A percentile compares a stretch with the other conserved stretches of the same genome.
Conservation (phyloP, 2,329 filamentous ascomycete genomes). For the Zasmidium citrigriseum region DNA sequence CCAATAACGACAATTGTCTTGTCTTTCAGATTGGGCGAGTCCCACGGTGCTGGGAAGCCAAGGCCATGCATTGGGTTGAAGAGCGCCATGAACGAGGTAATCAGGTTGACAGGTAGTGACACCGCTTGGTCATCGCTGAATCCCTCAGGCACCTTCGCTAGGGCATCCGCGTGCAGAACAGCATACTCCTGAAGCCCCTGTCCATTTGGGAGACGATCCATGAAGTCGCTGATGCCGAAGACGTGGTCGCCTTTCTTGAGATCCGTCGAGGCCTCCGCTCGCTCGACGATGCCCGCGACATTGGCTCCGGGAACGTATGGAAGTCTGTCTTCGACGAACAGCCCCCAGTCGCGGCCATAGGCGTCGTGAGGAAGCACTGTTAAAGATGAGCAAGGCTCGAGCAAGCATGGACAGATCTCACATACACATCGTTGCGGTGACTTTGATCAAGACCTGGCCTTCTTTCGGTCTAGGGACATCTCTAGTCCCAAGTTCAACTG, state of each 20-base stretch:
- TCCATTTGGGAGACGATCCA: background rate
- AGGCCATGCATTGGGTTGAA: constrained; percentile 3
- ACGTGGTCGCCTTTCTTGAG: constrained; percentile 4
- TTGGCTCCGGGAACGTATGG: constrained; percentile 9
- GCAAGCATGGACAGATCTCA: no score
- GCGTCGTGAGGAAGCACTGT: constrained; percentile 15
- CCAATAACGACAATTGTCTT: constrained; percentile 4
- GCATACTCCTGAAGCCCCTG: constrained; percentile 5
- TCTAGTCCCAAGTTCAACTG: constrained; percentile 4
- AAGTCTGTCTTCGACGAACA: constrained; percentile 10
- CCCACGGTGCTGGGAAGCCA: background rate
- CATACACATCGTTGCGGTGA: constrained; percentile 10
- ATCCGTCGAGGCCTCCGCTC: background rate
- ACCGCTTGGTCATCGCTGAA: background rate
- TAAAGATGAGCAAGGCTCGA: background rate
- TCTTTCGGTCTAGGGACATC: constrained; percentile 7
- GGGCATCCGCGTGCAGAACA: background rate
- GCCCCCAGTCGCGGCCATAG: constrained; percentile 13
- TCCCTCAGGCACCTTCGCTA: constrained; percentile 2
- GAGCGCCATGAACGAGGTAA: constrained; percentile 7
- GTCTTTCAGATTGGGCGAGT: background rate
- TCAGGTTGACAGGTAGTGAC: constrained; percentile 5
- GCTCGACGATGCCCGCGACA: constrained; percentile 7
- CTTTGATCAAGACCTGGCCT: constrained; percentile 11
- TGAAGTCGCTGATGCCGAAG: constrained; percentile 1